Base-by-base conservation (phyloP, 140 eudicot species). In the Cichorium intybus region DNA sequence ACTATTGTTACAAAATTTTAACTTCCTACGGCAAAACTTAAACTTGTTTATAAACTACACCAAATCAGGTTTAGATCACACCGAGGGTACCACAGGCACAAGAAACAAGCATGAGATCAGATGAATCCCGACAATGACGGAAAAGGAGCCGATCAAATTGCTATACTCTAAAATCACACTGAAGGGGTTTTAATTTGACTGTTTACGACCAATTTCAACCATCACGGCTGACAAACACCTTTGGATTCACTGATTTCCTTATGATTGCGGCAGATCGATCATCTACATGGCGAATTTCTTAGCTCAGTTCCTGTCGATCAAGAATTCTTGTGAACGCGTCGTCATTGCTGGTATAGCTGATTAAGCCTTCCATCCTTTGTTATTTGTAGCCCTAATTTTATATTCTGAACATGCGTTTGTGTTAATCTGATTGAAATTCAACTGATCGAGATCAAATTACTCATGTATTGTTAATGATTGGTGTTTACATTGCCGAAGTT, bases 291-390 rank as follows among this genome's bases (percentile, higher is more conserved):
- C 95, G 53, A 87, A 79, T 79, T 87, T 84, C 80, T 79, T 91
- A 81, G 95, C 97, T 66, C 97, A 91, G 80, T 87, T 91, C 55
- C 96, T 87, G 56, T 81, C 91, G 2, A 91, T 91, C 69, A 91
- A 91, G 53, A 62, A 60, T 64, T 35, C 92, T 1, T 73, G 77
- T 77, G 92, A 87, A 75, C 96, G 74, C 80, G 28, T 91, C 65
- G 87, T 91, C 51, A 70, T 91, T 62, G 96, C 98, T 52, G 98
- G 98, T 91, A 81, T 58, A 54, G 24, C 46, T 10, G 12, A 34
- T 49, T 49, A 49, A 24, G 50, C 20, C 27, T 20, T 9, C 24
- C 0, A 46, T 41, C 6, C 11, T 1, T 10, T 51, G 47, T 35
- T 59, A 29, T 43, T 64, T n/a, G 20, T 46, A 24, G 50, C 75